These are phyloP conservation scores for Rhynchosporium secalis DNA, from an alignment of 2,329 filamentous ascomycete species.

Conservation along the genomic window DNA sequence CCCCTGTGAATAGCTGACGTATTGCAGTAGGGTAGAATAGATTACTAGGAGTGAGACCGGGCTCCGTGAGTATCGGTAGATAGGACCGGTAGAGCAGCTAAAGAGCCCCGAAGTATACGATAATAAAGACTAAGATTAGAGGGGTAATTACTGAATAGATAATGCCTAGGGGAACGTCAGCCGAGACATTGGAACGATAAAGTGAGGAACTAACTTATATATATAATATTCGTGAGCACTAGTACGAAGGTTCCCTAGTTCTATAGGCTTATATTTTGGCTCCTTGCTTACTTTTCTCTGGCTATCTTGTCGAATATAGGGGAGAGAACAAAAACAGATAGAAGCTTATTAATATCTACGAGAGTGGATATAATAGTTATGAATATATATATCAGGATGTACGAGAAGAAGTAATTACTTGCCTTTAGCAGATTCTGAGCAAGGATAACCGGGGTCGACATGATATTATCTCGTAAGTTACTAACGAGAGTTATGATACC, in stretches of 20 bases:
- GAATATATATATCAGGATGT: slow-evolving; percentile 28
- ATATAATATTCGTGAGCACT: slow-evolving; percentile 31
- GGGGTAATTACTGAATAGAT: slow-evolving; percentile 31
- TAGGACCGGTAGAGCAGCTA: slow-evolving; percentile 8
- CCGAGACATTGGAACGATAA: background rate
- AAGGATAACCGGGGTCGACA: slow-evolving; percentile 24
- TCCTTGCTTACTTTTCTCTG: slow-evolving; percentile 28
- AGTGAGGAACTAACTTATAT: slow-evolving; percentile 27
- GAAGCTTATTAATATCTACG: slow-evolving; percentile 8
- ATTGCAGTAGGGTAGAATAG: slow-evolving; percentile 45
- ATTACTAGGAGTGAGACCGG: slow-evolving; percentile 42
- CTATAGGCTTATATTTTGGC: slow-evolving; percentile 29
- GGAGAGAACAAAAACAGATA: slow-evolving; percentile 24
- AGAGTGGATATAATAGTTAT: slow-evolving; percentile 23
- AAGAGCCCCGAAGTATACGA: slow-evolving; percentile 5
- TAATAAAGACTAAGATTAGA: background rate
- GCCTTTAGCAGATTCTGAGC: slow-evolving; percentile 31
- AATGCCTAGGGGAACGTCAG: slow-evolving; percentile 46
- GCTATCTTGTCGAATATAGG: slow-evolving; percentile 29
- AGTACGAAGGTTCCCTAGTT: slow-evolving; percentile 27
- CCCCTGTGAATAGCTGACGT: slow-evolving; percentile 30
- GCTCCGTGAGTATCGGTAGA: slow-evolving; percentile 51
- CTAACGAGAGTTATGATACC: slow-evolving; percentile 25
- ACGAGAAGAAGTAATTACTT: slow-evolving; percentile 35
- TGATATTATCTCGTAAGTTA: slow-evolving; percentile 21